These are phyloP conservation scores for Neurospora sp. DNA, from an alignment of 495 filamentous ascomycete species.

Conservation along the genomic window DNA sequence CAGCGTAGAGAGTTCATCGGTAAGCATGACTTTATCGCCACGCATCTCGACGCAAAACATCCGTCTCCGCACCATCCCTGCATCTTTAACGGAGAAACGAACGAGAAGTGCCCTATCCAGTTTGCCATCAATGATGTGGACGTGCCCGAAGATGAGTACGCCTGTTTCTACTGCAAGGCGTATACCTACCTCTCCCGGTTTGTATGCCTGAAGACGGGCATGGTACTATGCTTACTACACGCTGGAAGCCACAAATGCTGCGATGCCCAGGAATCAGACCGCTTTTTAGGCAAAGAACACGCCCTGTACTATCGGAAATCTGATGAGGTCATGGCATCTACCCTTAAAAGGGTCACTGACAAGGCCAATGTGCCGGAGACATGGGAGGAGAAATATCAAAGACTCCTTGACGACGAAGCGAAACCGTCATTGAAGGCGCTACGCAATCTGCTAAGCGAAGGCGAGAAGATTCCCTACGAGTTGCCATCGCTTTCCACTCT, in stretches of 20 bases:
- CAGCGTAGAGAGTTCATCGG: conserved; percentile 58
- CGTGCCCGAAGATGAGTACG: conserved; percentile 79
- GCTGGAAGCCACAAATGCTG: conserved; percentile 74
- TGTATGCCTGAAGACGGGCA: conserved; percentile 65
- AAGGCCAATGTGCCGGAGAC: conserved; percentile 76
- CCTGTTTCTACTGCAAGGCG: conserved; percentile 84
- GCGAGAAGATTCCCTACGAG: conserved; percentile 94
- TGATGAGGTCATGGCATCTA: conserved; percentile 54
- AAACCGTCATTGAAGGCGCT: conserved; percentile 80
- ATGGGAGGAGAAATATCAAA: conserved; percentile 88
- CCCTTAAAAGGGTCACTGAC: conserved; percentile 71
- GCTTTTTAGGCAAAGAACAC: conserved; percentile 53
- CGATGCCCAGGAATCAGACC: conserved; percentile 48
- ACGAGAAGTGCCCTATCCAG: conserved; percentile 29
- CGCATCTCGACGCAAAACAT: conserved; percentile 45
- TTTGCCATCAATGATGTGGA: conserved; percentile 57
- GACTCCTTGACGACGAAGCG: conserved; percentile 67
- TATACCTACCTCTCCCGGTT: conserved; percentile 89
- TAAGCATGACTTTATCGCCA: conserved; percentile 42
- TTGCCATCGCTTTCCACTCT: conserved; percentile 75
- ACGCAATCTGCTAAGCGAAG: conserved; percentile 78
- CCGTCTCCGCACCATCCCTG: conserved; percentile 26
- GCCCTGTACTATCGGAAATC: conserved; percentile 65
- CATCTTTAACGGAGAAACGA: conserved; percentile 30
- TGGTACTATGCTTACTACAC: conserved; percentile 69